Evolutionary conservation across 495 filamentous ascomycete species (phyloP), one percentile per base, ranked within the genome.

Genomic region (Aspergillus indologenus): DNA sequence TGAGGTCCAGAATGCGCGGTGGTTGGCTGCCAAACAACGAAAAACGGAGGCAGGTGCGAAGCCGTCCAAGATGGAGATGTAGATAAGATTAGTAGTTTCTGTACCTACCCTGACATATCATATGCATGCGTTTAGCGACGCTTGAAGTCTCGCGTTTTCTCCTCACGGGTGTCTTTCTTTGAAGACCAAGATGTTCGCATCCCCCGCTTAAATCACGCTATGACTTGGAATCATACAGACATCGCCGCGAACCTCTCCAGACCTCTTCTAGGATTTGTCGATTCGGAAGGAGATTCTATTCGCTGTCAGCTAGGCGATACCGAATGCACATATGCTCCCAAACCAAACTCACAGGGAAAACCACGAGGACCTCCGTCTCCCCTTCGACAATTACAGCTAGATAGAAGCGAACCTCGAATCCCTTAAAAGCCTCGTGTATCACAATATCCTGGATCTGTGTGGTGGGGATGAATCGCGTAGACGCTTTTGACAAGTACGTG

Each of bases 361-460:
- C 91, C 26, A 99, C 93, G 11, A 96, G 87, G 15, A 94, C 84
- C 54, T 90, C 86, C 57, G 86, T 84, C 75, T 98, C 94, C 42
- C 89, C 93, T 67, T 96, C 89, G 49, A 98, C 92, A 61, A 96
- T 87, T 12, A 98, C 89, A 11, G 87, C 85, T 15, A 99, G 77
- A 71, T 96, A 96, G 69, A 91, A 95, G 54, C 87, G 77, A 49
- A 97, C 93, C 72, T 91, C 90, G 68, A 96, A 95, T 44, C 94
- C 93, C 59, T 84, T 84, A 74, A 98, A 98, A 31, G 93, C 94
- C 72, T 99, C 94, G 71, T 97, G 91, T 47, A 99, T 89, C 56
- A 96, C 82, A 57, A 98, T 87, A 73, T 98, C 94, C 55, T 89
- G 87, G 44, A 98, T 95, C 68, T 89, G 84, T 2, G 85, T 89